Percentiles rank a stretch among this genome's conserved stretches.
phyloP scores from a whole-genome alignment of 2,329 filamentous ascomycete species.

The Pyrenochaeta sp. region DNA sequence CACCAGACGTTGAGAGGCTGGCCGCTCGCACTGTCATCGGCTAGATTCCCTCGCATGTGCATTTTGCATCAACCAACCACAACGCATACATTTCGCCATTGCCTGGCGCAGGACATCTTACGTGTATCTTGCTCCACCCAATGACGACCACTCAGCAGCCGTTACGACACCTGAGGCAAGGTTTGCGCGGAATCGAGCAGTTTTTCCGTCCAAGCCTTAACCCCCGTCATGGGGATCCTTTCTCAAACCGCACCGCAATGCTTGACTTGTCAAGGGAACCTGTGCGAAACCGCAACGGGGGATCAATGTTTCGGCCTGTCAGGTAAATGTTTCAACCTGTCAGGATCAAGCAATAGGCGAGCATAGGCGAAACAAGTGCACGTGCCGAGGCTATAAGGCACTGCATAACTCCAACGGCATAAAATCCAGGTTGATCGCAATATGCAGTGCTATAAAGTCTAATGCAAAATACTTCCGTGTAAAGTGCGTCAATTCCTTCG shows the following conservation, averaged over 20 bases:
- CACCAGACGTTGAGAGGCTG: background rate
- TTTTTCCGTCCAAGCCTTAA: background rate
- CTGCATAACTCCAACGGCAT: background rate
- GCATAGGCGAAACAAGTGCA: background rate
- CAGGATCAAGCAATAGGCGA: background rate
- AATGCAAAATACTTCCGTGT: no score
- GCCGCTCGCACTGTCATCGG: background rate
- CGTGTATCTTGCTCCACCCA: background rate
- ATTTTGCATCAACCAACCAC: slow-evolving; percentile 2
- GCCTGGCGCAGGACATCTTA: background rate
- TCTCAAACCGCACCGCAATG: background rate
- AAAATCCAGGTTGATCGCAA: no score
- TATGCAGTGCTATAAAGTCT: no score
- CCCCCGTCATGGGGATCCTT: no score
- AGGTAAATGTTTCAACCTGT: slow-evolving; percentile 2
- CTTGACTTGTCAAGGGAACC: background rate
- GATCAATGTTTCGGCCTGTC: background rate
- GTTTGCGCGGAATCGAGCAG: background rate
- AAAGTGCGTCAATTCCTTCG: no score
- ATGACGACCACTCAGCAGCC: background rate
- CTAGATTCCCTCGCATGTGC: background rate
- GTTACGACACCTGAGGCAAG: background rate
- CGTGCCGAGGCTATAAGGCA: background rate
- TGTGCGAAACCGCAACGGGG: background rate
- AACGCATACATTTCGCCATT: background rate